A percentile compares a stretch with the other conserved stretches of the same genome.
Conservation (phyloP, 208 protist species). For the Leptomonas seymouri region DNA sequence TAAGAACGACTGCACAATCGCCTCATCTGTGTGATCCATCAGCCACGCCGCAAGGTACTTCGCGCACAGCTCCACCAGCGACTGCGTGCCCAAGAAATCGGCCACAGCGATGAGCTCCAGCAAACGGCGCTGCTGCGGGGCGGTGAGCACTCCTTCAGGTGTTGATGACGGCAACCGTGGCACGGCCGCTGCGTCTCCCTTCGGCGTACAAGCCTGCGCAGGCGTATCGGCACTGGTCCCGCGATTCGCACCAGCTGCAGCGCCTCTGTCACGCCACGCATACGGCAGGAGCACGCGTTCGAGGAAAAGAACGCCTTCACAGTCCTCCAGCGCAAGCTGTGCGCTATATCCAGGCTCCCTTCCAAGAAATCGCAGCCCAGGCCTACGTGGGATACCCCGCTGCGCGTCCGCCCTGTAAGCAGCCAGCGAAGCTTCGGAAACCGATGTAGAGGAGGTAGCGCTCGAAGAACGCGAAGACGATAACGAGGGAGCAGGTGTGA, state of each 20-base stretch:
- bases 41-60: slow-evolving; percentile 63
- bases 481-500: background rate
- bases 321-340: slow-evolving; percentile 9
- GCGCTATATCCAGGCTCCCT: slow-evolving; percentile 24
- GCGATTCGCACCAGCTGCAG: background rate
- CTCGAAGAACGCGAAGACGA: background rate
- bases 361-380: background rate
- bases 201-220: slow-evolving; percentile 6
- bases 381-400: background rate
- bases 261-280: background rate
- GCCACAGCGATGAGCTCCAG: slow-evolving; percentile 63
- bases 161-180: background rate
- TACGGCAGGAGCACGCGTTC: slow-evolving; percentile 30
- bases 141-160: slow-evolving; percentile 4
- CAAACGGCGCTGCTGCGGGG: slow-evolving; percentile 40
- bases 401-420: slow-evolving; percentile 10
- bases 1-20: slow-evolving; percentile 55
- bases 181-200: background rate
- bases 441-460: slow-evolving; percentile 16
- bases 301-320: slow-evolving; percentile 28
- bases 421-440: slow-evolving; percentile 21
- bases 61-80: slow-evolving; percentile 43
- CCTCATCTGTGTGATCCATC: slow-evolving; percentile 54
- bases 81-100: slow-evolving; percentile 57
- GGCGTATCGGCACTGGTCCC: background rate